Conservation (phyloP, 2,329 filamentous ascomycete species). For the Calonectria pseudoreteaudii region DNA sequence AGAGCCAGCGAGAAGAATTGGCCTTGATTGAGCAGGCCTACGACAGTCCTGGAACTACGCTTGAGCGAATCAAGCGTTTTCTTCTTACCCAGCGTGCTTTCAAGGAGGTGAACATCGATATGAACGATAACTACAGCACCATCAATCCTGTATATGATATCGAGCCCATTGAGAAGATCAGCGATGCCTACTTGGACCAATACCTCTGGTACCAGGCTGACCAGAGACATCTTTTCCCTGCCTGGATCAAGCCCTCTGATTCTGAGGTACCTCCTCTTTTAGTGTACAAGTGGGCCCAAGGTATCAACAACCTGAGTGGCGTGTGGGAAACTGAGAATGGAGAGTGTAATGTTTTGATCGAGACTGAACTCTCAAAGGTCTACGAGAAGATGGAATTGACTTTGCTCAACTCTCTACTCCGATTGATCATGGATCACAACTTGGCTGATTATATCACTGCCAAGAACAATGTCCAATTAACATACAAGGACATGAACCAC, state of each 20-base stretch:
- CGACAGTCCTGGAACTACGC: constrained; percentile 94
- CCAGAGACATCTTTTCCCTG: constrained; percentile 94
- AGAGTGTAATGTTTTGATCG: constrained; percentile 98
- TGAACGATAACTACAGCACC: constrained; percentile 99
- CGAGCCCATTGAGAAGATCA: constrained; percentile 99
- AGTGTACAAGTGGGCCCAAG: constrained; percentile 99
- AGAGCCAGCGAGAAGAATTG: constrained; percentile 96
- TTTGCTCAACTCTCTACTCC: constrained; percentile 89
- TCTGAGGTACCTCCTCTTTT: constrained; percentile 95
- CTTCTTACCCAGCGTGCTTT: constrained; percentile 96
- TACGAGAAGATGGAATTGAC: constrained; percentile 99
- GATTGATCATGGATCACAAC: constrained; percentile 99
- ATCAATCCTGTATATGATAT: constrained; percentile 99
- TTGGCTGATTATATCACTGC: constrained; percentile 98
- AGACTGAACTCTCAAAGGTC: constrained; percentile 98
- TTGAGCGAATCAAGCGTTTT: constrained; percentile 98
- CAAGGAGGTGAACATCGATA: constrained; percentile 99
- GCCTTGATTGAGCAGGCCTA: constrained; percentile 98
- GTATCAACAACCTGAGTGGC: constrained; percentile 96
- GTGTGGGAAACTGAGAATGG: constrained; percentile 96
- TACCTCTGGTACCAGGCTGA: constrained; percentile 99
- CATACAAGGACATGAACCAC: constrained; percentile 99
- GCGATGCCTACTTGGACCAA: constrained; percentile 97
- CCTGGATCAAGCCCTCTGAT: constrained; percentile 99
- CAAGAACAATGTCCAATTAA: constrained; percentile 99